A percentile compares a stretch with the other conserved stretches of the same genome.
Conservation (phyloP, 345 rosid genomes). For the Eucalyptus regnans region DNA sequence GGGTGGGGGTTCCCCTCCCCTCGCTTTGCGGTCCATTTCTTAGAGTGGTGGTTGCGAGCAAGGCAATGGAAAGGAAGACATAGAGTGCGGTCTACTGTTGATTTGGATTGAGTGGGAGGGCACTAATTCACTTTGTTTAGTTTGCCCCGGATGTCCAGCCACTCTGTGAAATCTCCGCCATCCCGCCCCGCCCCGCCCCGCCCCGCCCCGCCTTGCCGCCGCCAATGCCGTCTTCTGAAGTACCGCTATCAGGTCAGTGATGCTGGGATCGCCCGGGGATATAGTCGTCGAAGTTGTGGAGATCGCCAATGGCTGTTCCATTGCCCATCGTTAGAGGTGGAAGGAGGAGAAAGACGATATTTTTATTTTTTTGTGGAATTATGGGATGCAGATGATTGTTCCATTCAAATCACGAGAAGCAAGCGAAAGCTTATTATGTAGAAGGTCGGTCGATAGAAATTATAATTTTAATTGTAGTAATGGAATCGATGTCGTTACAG, state of each 20-base stretch:
- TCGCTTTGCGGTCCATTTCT: background rate
- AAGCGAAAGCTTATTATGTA: too few relatives aligned
- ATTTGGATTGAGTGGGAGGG: background rate
- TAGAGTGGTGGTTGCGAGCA: background rate
- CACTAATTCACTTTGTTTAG: background rate
- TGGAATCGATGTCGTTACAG: too few relatives aligned
- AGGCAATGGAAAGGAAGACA: background rate
- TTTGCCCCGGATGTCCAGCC: background rate
- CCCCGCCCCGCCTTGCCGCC: too few relatives aligned
- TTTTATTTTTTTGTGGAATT: too few relatives aligned
- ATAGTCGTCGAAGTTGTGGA: rapidly evolving
- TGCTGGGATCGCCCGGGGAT: background rate
- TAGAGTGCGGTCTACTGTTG: too few relatives aligned
- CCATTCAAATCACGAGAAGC: too few relatives aligned
- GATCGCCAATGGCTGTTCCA: background rate
- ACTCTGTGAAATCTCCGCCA: background rate
- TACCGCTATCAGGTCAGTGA: background rate
- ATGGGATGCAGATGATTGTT: too few relatives aligned
- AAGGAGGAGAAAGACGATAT: too few relatives aligned
- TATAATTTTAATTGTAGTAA: too few relatives aligned
- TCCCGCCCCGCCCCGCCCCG: too few relatives aligned
- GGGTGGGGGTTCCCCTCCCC: background rate
- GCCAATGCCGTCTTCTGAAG: background rate
- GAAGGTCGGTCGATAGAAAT: too few relatives aligned
- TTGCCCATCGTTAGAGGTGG: too few relatives aligned